phyloP scores from a whole-genome alignment of 208 protist genomes.

The Naegleria gruberi region DNA sequence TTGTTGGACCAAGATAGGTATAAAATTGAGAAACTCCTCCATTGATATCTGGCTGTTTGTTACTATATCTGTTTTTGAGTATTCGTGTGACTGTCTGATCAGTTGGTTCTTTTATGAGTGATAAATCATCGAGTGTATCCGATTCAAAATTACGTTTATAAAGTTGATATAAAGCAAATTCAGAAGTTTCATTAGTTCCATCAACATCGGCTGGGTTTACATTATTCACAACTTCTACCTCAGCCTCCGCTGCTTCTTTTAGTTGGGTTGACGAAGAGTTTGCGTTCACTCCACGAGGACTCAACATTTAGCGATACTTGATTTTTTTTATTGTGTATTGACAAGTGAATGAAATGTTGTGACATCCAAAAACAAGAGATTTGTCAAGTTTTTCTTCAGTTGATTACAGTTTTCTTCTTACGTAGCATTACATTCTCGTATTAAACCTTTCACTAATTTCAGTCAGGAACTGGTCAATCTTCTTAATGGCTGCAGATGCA shows the following conservation, averaged over 20 bases:
- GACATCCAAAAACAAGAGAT: too few species aligned
- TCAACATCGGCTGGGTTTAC: neutral
- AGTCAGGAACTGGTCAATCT: neutral
- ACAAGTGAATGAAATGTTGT: too few species aligned
- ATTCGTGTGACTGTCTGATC: neutral
- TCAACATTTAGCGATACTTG: too few species aligned
- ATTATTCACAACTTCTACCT: neutral
- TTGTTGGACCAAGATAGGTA: conserved; percentile 47
- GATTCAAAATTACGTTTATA: conserved; percentile 9
- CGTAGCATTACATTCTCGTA: neutral
- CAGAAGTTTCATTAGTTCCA: neutral
- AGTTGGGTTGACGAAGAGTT: too few species aligned
- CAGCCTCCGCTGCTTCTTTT: neutral
- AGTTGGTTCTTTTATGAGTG: neutral
- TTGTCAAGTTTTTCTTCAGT: too few species aligned
- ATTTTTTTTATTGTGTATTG: too few species aligned
- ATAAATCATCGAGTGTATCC: neutral
- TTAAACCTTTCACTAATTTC: neutral
- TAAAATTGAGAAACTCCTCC: conserved; percentile 26
- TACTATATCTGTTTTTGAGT: neutral
- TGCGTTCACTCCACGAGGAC: too few species aligned
- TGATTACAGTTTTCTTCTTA: too few species aligned
- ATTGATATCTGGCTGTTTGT: neutral
- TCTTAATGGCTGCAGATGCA: neutral
- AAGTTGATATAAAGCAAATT: neutral